phyloP scores from a whole-genome alignment of 257 asterid species.

The Solanum virginianum region DNA sequence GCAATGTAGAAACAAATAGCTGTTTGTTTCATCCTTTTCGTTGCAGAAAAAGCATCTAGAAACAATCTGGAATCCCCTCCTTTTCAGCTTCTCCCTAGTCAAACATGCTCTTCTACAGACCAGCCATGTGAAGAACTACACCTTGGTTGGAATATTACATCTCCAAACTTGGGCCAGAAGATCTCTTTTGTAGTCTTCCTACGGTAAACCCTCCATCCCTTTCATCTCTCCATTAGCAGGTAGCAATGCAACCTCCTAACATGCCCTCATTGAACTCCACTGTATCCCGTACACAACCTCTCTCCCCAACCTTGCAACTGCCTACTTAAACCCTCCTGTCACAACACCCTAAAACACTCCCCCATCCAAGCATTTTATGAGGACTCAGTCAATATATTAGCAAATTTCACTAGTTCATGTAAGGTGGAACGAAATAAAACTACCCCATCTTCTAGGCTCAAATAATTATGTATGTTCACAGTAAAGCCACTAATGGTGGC shows the following conservation, averaged over 20 bases:
- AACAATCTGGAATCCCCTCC: not conserved
- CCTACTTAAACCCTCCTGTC: not conserved
- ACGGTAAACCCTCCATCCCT: not conserved
- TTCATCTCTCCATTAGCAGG: not conserved
- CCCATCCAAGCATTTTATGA: not conserved
- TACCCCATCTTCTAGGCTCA: not conserved
- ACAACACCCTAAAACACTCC: not conserved
- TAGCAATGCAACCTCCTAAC: not conserved
- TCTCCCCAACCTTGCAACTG: not conserved
- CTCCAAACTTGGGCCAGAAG: not conserved
- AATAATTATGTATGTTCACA: not conserved
- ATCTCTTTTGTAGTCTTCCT: not conserved
- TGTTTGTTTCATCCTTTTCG: not conserved
- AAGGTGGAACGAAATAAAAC: not conserved
- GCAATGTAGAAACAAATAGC: not conserved
- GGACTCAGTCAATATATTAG: not conserved
- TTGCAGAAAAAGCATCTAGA: not conserved
- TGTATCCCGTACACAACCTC: not conserved
- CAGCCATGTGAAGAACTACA: not conserved
- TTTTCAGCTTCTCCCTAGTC: not conserved
- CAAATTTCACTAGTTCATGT: not conserved
- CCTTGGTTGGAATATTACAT: not conserved
- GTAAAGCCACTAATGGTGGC: not conserved
- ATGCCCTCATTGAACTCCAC: not conserved
- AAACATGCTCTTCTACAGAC: not conserved